Base-by-base conservation (phyloP, 208 protist genomes). In the Acanthamoeba quina region DNA sequence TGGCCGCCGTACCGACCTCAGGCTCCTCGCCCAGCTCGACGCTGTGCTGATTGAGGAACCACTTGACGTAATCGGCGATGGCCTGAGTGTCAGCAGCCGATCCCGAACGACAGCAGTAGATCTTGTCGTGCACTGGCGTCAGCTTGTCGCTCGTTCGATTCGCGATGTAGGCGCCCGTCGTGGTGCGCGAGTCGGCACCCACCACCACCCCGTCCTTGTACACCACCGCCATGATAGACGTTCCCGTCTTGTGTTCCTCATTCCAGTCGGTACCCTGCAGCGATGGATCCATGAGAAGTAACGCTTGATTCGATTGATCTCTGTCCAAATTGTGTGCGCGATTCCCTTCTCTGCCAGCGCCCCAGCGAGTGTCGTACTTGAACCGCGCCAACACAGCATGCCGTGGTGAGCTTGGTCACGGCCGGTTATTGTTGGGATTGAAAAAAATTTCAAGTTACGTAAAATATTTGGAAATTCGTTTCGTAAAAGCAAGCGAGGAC, bases 131-230 rank as follows among this genome's bases (percentile, higher is more conserved):
- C 44, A 99, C 95, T 82, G 98, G 98, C 7, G 99, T 99, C 72
- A 99, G 97, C 97, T 99, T 99, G 96, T 99, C 99, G 70, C 98
- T 99, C 15, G 98, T 97, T 83, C 99, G 96, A 95, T 99, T 99
- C 29, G 99, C 99, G 34, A 99, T 98, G 96, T 99, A 99, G 10
- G 98, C 96, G 56, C 99, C 99, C 34, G 98, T 98, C 11, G 99
- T 99, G 9, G 99, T 99, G 76, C 99, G 98, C 24, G 98, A 99
- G 96, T 99, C 99, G 13, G 99, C 99, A 26, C 98, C 99, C 54
- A 99, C 96, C 47, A 99, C 96, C 6, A 99, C 99, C 83, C 99
- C 99, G 58, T 97, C 99, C 44, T 99, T 97, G 96, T 98, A 99
- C 60, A 98, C 97, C 44, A 99, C 98, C 5, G 99, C 99, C 95